Conservation (phyloP, 2,329 filamentous ascomycete species). For the Boeremia lycopersici region DNA sequence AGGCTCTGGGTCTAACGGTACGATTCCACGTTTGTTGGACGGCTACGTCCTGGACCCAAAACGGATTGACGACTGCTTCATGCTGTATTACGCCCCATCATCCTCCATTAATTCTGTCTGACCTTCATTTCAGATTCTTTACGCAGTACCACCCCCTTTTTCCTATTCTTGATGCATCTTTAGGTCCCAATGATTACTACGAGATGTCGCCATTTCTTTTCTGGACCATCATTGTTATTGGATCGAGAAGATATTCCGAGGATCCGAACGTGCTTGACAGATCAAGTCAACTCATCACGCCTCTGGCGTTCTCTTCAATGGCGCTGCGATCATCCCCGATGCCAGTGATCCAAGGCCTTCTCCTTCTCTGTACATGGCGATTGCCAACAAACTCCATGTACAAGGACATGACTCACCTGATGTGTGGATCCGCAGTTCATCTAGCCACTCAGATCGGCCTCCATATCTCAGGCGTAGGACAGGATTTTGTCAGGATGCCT, state of each 20-base stretch:
- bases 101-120: constrained; percentile 9
- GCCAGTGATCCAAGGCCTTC: constrained; percentile 48
- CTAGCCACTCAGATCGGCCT: constrained; percentile 51
- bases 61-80: constrained; percentile 45
- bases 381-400: constrained; percentile 51
- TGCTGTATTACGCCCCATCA: constrained; percentile 27
- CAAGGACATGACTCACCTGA: constrained; percentile 48
- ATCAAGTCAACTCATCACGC: constrained; percentile 43
- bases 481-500: constrained; percentile 49
- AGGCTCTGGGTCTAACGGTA: constrained; percentile 23
- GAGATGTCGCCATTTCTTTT: constrained; percentile 47
- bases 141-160: constrained; percentile 42
- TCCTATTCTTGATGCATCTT: constrained; percentile 40
- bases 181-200: constrained; percentile 43
- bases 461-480: constrained; percentile 47
- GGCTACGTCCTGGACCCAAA: constrained; percentile 42
- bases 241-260: constrained; percentile 46
- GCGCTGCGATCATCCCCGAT: constrained; percentile 45
- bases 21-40: constrained; percentile 37
- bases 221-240: constrained; percentile 50
- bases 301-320: constrained; percentile 47
- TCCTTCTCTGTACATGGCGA: constrained; percentile 51
- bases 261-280: constrained; percentile 45
- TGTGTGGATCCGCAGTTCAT: constrained; percentile 50
- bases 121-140: constrained; percentile 37